Evolutionary conservation across 305 asterid genomes (phyloP).

Genomic region (Withania somnifera): DNA sequence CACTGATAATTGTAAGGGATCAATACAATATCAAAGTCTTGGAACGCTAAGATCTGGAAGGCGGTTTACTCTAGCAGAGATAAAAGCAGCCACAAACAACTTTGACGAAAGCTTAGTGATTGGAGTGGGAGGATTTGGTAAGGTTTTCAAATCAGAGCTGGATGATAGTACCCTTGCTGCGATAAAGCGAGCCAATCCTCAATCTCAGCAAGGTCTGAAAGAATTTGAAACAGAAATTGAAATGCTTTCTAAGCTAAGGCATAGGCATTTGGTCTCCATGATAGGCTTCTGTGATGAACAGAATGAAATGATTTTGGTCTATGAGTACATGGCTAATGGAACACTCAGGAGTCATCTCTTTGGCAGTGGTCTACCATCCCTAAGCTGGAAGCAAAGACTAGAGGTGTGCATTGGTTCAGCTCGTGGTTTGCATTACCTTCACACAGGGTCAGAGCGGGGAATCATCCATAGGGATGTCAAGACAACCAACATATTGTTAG

Average conservation of each 20-base stretch:
- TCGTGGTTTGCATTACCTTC: slow-evolving; percentile 80
- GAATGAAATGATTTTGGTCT: slow-evolving; percentile 81
- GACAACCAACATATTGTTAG: slow-evolving; percentile 77
- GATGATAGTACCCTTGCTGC: slow-evolving; percentile 54
- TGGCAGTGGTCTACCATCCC: slow-evolving; percentile 52
- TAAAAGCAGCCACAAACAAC: slow-evolving; percentile 52
- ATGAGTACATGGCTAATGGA: slow-evolving; percentile 86
- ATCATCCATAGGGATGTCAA: slow-evolving; percentile 83
- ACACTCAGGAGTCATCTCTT: slow-evolving; percentile 75
- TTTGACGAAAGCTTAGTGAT: slow-evolving; percentile 69
- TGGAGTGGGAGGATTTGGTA: slow-evolving; percentile 90
- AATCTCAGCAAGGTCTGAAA: slow-evolving; percentile 75
- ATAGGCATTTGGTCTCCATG: slow-evolving; percentile 77
- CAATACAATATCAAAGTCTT: slow-evolving; percentile 20
- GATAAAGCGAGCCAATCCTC: slow-evolving; percentile 75
- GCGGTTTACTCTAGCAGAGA: slow-evolving; percentile 60
- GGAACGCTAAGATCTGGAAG: slow-evolving; percentile 49
- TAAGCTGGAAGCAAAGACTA: slow-evolving; percentile 74
- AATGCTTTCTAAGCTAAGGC: slow-evolving; percentile 71
- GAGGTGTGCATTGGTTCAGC: slow-evolving; percentile 83
- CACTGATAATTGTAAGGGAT: slow-evolving; percentile 36
- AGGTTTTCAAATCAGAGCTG: slow-evolving; percentile 68
- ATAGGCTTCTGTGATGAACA: slow-evolving; percentile 87
- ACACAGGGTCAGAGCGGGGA: slow-evolving; percentile 82
- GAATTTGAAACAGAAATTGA: slow-evolving; percentile 90